Percentiles rank a stretch among this genome's conserved stretches.
phyloP scores from a whole-genome alignment of 2,329 filamentous ascomycete genomes.

The Fusarium abutilonis region DNA sequence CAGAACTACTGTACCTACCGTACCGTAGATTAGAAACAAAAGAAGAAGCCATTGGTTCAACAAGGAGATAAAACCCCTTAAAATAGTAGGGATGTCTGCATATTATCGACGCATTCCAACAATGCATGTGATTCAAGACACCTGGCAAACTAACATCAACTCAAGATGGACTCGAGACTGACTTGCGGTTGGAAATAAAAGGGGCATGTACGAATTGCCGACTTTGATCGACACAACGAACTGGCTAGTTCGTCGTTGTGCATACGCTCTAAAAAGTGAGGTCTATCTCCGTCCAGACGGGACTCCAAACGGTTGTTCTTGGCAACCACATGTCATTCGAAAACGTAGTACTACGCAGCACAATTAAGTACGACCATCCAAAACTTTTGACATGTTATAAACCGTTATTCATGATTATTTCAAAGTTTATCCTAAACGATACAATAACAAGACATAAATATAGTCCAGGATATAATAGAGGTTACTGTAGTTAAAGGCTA shows the following conservation, averaged over 20 bases:
- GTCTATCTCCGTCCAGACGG: constrained; percentile 28
- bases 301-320: constrained; percentile 18
- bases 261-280: constrained; percentile 22
- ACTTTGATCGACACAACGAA: constrained; percentile 37
- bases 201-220: constrained; percentile 33
- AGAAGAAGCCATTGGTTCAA: constrained; percentile 1
- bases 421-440: neutral
- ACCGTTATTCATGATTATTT: neutral
- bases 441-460: neutral
- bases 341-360: constrained; percentile 17
- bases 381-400: constrained; percentile 4
- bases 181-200: constrained; percentile 21
- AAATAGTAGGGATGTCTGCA: neutral
- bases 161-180: constrained; percentile 4
- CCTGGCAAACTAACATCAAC: constrained; percentile 11
- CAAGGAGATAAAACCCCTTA: neutral
- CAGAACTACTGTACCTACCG: neutral
- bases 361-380: constrained; percentile 11
- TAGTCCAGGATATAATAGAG: neutral
- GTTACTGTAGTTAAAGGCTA: neutral
- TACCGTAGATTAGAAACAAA: constrained; percentile 2
- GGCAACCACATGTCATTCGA: constrained; percentile 25
- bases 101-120: constrained; percentile 5
- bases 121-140: constrained; percentile 26
- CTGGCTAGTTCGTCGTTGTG: constrained; percentile 26